These are phyloP conservation scores for Guillardia theta DNA, from an alignment of 78 protist species.

Conservation along the genomic window DNA sequence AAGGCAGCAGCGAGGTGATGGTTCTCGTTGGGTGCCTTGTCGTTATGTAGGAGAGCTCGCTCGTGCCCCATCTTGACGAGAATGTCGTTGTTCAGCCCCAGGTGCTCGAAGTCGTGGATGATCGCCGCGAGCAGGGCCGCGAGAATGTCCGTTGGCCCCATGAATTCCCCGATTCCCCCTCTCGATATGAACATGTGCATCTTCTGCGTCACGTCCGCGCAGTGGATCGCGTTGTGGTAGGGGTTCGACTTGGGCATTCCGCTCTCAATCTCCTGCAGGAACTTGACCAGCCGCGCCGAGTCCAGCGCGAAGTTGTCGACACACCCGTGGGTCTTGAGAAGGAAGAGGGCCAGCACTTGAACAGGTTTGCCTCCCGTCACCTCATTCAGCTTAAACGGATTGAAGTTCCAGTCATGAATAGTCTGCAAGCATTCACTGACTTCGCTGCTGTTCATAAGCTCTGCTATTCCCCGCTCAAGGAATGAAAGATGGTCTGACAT, in stretches of 20 bases:
- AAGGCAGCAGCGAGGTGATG: conserved; percentile 1
- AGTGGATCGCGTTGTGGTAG: conserved; percentile 26
- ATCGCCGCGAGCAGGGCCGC: background rate
- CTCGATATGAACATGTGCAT: background rate
- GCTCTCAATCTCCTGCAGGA: background rate
- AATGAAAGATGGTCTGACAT: no score
- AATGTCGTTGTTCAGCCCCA: conserved; percentile 27
- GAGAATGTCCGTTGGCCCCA: background rate
- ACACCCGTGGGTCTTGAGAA: background rate
- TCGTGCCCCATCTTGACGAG: background rate
- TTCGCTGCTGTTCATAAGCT: no score
- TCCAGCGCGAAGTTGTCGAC: background rate
- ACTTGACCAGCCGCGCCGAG: background rate
- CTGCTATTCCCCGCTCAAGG: no score
- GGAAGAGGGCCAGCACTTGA: background rate
- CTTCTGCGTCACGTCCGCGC: background rate
- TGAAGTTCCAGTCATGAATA: background rate
- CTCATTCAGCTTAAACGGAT: background rate
- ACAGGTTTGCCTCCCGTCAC: background rate
- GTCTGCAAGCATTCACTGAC: background rate
- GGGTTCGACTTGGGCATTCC: background rate
- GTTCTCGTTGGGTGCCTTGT: conserved; percentile 8
- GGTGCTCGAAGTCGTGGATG: conserved; percentile 31
- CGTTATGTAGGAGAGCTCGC: background rate
- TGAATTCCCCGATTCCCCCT: background rate